Conservation (phyloP, 352 stramenopile genomes). For the Phytophthora tubulina region DNA sequence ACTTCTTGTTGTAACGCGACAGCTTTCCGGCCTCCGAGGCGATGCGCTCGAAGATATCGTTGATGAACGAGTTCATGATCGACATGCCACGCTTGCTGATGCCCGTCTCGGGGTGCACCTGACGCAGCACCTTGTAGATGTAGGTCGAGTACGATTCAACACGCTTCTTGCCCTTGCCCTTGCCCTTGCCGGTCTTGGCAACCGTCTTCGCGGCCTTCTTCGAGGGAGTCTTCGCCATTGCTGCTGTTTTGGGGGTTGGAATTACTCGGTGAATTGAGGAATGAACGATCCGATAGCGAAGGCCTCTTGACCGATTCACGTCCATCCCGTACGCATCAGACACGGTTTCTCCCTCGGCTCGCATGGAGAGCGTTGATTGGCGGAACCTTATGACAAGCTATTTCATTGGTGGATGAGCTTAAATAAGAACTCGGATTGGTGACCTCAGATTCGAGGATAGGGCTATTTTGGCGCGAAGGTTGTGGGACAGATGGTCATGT, state of each 20-base stretch:
- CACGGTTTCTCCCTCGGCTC: constrained; percentile 30
- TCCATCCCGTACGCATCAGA: constrained; percentile 26
- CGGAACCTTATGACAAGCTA: not conserved
- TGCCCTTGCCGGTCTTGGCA: constrained; percentile 83
- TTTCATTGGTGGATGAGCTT: constrained; percentile 26
- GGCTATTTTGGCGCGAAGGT: constrained; percentile 39
- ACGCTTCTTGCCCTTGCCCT: constrained; percentile 90
- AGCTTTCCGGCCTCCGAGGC: constrained; percentile 96
- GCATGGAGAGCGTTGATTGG: constrained; percentile 26
- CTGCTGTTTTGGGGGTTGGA: constrained; percentile 35
- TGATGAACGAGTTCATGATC: constrained; percentile 99
- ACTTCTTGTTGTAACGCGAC: constrained; percentile 99
- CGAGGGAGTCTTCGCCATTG: constrained; percentile 96
- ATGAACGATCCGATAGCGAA: constrained; percentile 16
- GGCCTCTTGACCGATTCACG: constrained; percentile 3
- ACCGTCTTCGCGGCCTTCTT: constrained; percentile 93
- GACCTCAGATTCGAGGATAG: constrained; percentile 9
- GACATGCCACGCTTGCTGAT: constrained; percentile 98
- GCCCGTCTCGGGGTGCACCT: constrained; percentile 97
- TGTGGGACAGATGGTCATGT: not conserved
- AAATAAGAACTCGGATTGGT: constrained; percentile 14
- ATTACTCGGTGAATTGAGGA: constrained; percentile 48
- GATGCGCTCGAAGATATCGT: constrained; percentile 99
- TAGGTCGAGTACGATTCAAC: constrained; percentile 92
- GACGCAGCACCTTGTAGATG: constrained; percentile 95